Evolutionary conservation across 2,329 filamentous ascomycete genomes (phyloP), one percentile per base, ranked within the genome.

Genomic region (Myrmaecium sp.): DNA sequence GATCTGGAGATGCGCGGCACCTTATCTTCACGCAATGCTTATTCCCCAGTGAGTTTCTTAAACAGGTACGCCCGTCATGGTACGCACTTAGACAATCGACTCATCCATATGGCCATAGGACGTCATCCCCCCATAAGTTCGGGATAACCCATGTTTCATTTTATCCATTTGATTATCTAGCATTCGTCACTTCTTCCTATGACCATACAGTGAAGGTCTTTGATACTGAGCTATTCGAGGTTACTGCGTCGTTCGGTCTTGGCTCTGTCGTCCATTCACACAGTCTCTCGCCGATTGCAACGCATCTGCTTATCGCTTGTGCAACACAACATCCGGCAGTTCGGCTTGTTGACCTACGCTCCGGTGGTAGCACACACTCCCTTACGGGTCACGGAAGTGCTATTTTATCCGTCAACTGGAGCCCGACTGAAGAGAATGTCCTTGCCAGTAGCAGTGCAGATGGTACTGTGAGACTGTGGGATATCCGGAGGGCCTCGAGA

Each of bases 251-350:
- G 4, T 84, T 83, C 40, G 60, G 71, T 32, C 61, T 84, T 14
- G 68, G 66, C 27, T 65, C 69, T 4, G 74, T 74, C 17, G 60
- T 81, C 25, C 81, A 82, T 51, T 73, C 76, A 1, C 83, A 93
- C 47, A 71, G 78, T 1, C 64, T 80, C 14, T 92, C 83, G 1
- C 66, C 74, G 21, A 57, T 84, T 31, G 66, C 81, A 30, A 57
- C 69, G 27, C 64, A 83, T 42, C 61, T 92, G 0, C 65, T 93
- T 4, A 78, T 94, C 6, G 83, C 86, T 6, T 89, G 82, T 42
- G 84, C 79, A 1, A 91, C 83, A 1, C 82, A 91, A 36, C 74
- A 89, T 44, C 80, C 81, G 5, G 66, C 78, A 14, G 77, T 93
- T 9, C 73, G 83, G 10, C 66, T 95, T 5, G 70, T 94, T 5